Evolutionary conservation across 441 rosid species (phyloP), one percentile per base, ranked within the genome.

Genomic region (Gossypium davidsonii): DNA sequence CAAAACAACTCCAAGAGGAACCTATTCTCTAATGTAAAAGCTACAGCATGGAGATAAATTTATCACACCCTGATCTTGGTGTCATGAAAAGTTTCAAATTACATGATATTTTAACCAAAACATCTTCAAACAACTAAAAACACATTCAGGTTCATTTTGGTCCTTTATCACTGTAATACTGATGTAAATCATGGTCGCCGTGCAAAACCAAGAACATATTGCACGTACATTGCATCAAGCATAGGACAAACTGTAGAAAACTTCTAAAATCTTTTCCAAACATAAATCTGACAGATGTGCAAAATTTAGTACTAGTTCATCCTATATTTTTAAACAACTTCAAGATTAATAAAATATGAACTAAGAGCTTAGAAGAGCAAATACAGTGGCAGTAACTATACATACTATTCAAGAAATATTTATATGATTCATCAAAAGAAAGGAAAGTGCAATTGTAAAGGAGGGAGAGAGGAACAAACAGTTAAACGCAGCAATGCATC

Each of bases 401-500:
- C 0, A 46, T 14, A 61, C 23, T 39, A 49, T 42, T 12, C n/a
- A 74, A 18, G 15, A 25, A 21, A 17, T 11, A 37, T 20, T 48
- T 7, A 18, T 26, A 25, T 21, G 15, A 72, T 20, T 61, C 11
- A 57, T 67, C 11, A 37, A 66, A 68, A 68, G 31, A 65, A n/a
- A 15, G 25, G 60, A 23, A 71, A 18, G n/a, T 14, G 46, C 66
- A 59, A 58, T 0, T 8, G 28, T 57, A 26, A 14, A 76, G 68
- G 48, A 73, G 75, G 62, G 6, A 68, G 75, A 60, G 78, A 73
- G 73, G 51, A 79, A 78, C 84, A 78, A 72, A 96, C 99, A 79
- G 92, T 87, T 80, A 96, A 78, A 52, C 89, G 93, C 79, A 89
- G 79, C 74, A 94, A 39, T 55, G 98, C 93, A 55, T 88, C 97